phyloP scores from a whole-genome alignment of 2,329 filamentous ascomycete genomes.

The Penicillium sp. region DNA sequence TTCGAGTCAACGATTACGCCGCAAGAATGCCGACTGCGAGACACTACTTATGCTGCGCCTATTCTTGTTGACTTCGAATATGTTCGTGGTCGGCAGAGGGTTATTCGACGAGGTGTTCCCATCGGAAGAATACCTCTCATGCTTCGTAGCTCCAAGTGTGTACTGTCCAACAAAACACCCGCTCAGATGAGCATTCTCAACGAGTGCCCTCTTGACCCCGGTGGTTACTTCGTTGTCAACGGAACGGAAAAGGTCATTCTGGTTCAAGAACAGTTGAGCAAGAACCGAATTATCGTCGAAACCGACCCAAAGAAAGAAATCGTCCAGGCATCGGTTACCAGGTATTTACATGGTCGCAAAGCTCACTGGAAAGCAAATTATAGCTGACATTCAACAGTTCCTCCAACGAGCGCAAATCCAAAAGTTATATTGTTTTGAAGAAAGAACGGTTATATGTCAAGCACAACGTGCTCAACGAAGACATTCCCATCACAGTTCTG shows the following conservation, averaged over 20 bases:
- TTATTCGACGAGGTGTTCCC: constrained; percentile 70
- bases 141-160: constrained; percentile 93
- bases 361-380: neutral
- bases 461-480: constrained; percentile 90
- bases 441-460: constrained; percentile 87
- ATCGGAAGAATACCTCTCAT: constrained; percentile 95
- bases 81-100: constrained; percentile 75
- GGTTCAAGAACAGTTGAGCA: constrained; percentile 97
- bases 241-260: constrained; percentile 98
- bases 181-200: constrained; percentile 88
- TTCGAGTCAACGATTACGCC: constrained; percentile 68
- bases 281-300: constrained; percentile 98
- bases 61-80: constrained; percentile 93
- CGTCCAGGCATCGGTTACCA: constrained; percentile 91
- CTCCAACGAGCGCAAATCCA: constrained; percentile 95
- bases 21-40: constrained; percentile 92
- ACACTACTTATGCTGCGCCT: constrained; percentile 96
- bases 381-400: constrained; percentile 62
- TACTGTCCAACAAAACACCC: constrained; percentile 79
- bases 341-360: constrained; percentile 36
- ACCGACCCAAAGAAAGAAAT: constrained; percentile 87
- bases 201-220: constrained; percentile 93
- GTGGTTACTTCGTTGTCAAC: constrained; percentile 96
- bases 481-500: constrained; percentile 91
- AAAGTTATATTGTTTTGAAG: constrained; percentile 92